phyloP scores from a whole-genome alignment of 2,329 filamentous ascomycete genomes.

The Escovopsis sp. region DNA sequence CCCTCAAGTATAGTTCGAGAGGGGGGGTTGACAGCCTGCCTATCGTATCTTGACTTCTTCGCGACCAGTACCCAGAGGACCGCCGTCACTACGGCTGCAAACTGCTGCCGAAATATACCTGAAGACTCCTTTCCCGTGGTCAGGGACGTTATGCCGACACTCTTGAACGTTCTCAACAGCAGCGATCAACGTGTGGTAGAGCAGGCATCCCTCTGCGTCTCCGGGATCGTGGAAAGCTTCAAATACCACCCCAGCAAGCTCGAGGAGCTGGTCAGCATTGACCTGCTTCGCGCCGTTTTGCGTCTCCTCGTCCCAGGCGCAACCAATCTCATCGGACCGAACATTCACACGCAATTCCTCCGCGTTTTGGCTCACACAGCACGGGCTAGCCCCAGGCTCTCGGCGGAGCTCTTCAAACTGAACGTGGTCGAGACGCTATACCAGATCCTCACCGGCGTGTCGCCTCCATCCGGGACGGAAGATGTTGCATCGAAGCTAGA shows the following conservation, averaged over 20 bases:
- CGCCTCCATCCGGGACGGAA: slow-evolving; percentile 64
- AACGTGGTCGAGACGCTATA: slow-evolving; percentile 96
- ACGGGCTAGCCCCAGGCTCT: slow-evolving; percentile 72
- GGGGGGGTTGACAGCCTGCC: slow-evolving; percentile 85
- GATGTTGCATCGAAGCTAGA: slow-evolving; percentile 78
- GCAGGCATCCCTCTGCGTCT: slow-evolving; percentile 89
- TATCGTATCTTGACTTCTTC: slow-evolving; percentile 95
- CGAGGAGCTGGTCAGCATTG: slow-evolving; percentile 81
- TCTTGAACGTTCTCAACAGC: slow-evolving; percentile 78
- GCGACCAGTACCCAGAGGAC: slow-evolving; percentile 92
- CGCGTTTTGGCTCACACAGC: slow-evolving; percentile 83
- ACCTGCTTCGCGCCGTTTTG: slow-evolving; percentile 70
- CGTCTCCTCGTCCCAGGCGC: slow-evolving; percentile 83
- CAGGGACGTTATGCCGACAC: slow-evolving; percentile 88
- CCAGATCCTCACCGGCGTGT: slow-evolving; percentile 91
- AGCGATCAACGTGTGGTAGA: slow-evolving; percentile 95
- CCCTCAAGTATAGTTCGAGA: slow-evolving; percentile 90
- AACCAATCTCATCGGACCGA: slow-evolving; percentile 84
- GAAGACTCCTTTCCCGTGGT: slow-evolving; percentile 87
- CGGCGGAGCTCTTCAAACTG: slow-evolving; percentile 84
- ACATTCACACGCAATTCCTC: slow-evolving; percentile 92
- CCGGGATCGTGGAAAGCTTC: slow-evolving; percentile 93
- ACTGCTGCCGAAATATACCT: slow-evolving; percentile 93
- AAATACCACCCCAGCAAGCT: slow-evolving; percentile 74
- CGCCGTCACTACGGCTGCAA: slow-evolving; percentile 91